phyloP scores from a whole-genome alignment of 2,329 filamentous ascomycete species.

The Juglanconis oblonga region DNA sequence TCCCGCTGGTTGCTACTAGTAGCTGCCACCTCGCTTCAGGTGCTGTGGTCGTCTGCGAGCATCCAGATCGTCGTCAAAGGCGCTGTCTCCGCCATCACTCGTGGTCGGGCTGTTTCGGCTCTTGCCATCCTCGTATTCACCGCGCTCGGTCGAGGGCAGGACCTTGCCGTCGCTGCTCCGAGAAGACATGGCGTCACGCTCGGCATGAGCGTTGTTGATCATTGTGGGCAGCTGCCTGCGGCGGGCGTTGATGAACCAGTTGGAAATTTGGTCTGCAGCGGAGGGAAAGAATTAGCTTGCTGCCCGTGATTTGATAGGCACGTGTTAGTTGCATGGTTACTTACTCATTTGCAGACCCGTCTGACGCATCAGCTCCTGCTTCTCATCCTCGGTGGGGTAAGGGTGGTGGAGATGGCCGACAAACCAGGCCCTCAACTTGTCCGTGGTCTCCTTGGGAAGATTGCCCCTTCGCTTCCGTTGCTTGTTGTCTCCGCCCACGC shows the following conservation, averaged over 20 bases:
- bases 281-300: conserved; percentile 6
- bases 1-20: not conserved
- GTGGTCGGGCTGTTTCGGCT: conserved; percentile 36
- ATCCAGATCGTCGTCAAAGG: conserved; percentile 43
- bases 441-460: conserved; percentile 84
- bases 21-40: conserved; percentile 42
- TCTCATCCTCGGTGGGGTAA: conserved; percentile 86
- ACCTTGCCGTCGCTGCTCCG: conserved; percentile 35
- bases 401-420: conserved; percentile 73
- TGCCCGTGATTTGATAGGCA: conserved; percentile 1
- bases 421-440: conserved; percentile 79
- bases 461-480: conserved; percentile 72
- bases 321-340: conserved; percentile 31
- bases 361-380: conserved; percentile 72
- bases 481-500: conserved; percentile 42
- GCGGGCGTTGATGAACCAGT: conserved; percentile 79
- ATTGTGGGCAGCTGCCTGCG: conserved; percentile 62
- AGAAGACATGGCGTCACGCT: conserved; percentile 44
- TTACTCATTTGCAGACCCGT: conserved; percentile 77
- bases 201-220: conserved; percentile 54
- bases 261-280: conserved; percentile 63
- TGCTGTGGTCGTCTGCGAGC: conserved; percentile 29
- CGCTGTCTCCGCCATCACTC: conserved; percentile 46
- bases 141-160: conserved; percentile 36
- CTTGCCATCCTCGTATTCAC: conserved; percentile 32